A percentile compares a stretch with the other conserved stretches of the same genome.
These are phyloP conservation scores for Penicillium lividum DNA, from an alignment of 495 filamentous ascomycete genomes.

Conservation along the genomic window DNA sequence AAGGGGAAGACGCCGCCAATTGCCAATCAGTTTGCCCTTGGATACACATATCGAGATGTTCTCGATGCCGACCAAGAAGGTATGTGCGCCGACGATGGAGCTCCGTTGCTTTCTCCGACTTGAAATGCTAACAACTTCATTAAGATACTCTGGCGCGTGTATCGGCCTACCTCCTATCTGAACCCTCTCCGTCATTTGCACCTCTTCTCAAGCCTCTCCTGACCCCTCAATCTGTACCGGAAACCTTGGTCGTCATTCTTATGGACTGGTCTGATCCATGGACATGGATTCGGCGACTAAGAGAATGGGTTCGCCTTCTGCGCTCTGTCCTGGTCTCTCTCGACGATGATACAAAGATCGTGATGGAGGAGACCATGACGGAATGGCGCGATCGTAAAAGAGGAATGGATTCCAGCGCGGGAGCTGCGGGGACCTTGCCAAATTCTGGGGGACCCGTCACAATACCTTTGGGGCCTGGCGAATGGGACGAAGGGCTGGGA, in stretches of 20 bases:
- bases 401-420: slow-evolving; percentile 40
- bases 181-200: slow-evolving; percentile 78
- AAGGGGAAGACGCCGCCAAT: slow-evolving; percentile 72
- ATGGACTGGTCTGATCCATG: slow-evolving; percentile 93
- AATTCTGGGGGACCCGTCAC: slow-evolving; percentile 56
- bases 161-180: slow-evolving; percentile 84
- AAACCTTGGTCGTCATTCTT: slow-evolving; percentile 84
- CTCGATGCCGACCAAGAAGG: slow-evolving; percentile 94
- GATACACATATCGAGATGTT: slow-evolving; percentile 95
- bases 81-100: slow-evolving; percentile 26
- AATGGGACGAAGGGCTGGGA: slow-evolving; percentile 91
- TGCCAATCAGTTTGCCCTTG: slow-evolving; percentile 89
- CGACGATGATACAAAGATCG: slow-evolving; percentile 72
- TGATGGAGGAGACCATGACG: slow-evolving; percentile 81
- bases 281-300: slow-evolving; percentile 84
- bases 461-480: slow-evolving; percentile 81
- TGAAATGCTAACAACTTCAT: not conserved
- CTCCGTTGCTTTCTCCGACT: not conserved
- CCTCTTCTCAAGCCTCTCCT: slow-evolving; percentile 82
- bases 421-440: slow-evolving; percentile 48
- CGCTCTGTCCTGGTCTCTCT: slow-evolving; percentile 72
- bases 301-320: slow-evolving; percentile 84
- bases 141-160: slow-evolving; percentile 88
- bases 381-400: slow-evolving; percentile 55
- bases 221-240: slow-evolving; percentile 80